Conservation (phyloP, 257 asterid genomes). For the Perilla frutescens region DNA sequence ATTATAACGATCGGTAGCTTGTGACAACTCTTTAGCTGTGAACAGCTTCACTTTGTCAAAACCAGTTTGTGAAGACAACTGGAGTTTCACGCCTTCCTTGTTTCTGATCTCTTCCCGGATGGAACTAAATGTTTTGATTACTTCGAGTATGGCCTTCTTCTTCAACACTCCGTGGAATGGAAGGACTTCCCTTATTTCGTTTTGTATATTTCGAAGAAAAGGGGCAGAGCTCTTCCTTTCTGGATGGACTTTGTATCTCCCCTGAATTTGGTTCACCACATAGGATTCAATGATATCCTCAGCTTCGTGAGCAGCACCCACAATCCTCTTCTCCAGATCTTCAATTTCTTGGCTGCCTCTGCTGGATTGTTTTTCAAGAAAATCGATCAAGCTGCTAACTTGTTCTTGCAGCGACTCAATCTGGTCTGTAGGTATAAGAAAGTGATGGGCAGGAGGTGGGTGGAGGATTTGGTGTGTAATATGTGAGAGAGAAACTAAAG, state of each 20-base stretch:
- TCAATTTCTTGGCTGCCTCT: conserved; percentile 2
- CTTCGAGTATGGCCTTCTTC: neutral
- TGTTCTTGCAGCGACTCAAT: conserved; percentile 4
- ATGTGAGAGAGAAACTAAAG: conserved; percentile 36
- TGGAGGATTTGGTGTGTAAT: conserved; percentile 13
- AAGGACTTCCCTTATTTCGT: too few relatives aligned
- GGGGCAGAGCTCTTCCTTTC: neutral
- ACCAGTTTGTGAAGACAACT: too few relatives aligned
- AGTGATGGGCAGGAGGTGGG: neutral
- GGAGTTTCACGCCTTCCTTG: neutral
- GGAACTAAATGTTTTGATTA: neutral
- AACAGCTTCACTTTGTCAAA: too few relatives aligned
- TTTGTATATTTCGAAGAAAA: too few relatives aligned
- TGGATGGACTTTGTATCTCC: neutral
- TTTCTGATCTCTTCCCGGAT: conserved; percentile 1
- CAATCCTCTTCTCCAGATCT: conserved; percentile 20
- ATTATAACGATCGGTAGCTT: too few relatives aligned
- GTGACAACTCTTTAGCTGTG: too few relatives aligned
- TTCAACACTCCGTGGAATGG: too few relatives aligned
- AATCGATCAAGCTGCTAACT: neutral
- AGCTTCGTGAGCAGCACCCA: conserved; percentile 24
- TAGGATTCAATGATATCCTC: conserved; percentile 32
- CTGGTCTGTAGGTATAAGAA: neutral
- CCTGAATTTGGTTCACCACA: neutral
- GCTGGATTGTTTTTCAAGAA: conserved; percentile 18